A percentile compares a stretch with the other conserved stretches of the same genome.
Conservation (phyloP, 805 yeast genomes). For the Isabelozyma gotoi region DNA sequence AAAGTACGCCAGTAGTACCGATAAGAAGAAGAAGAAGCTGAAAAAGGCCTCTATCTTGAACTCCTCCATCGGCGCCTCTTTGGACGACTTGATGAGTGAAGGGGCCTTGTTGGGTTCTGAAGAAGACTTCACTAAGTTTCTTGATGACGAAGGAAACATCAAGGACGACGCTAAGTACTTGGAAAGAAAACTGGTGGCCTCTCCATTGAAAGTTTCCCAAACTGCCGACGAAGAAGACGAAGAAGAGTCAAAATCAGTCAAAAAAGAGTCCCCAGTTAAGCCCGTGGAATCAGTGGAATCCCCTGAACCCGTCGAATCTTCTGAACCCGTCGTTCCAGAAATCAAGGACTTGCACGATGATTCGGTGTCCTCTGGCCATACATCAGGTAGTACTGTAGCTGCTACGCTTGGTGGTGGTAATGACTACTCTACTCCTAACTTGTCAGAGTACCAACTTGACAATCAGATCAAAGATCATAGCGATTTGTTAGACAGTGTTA, state of each 20-base stretch:
- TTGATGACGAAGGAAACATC: slow-evolving; percentile 55
- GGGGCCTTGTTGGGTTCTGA: slow-evolving; percentile 50
- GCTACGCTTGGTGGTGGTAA: slow-evolving; percentile 13
- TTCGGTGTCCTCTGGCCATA: background rate
- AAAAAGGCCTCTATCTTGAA: slow-evolving; percentile 14
- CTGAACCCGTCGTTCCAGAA: background rate
- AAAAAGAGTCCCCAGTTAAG: background rate
- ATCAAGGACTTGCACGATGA: background rate
- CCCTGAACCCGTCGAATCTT: background rate
- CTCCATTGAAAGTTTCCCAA: background rate
- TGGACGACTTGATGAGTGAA: slow-evolving; percentile 50
- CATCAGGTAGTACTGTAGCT: background rate
- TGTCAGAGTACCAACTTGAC: slow-evolving; percentile 44
- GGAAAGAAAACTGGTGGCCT: slow-evolving; percentile 4
- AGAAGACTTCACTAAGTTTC: slow-evolving; percentile 50
- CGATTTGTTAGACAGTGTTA: slow-evolving; percentile 33
- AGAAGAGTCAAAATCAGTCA: background rate
- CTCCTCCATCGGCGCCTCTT: slow-evolving; percentile 48
- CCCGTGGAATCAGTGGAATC: slow-evolving; percentile 4
- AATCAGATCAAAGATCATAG: slow-evolving; percentile 37
- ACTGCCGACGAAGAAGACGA: background rate
- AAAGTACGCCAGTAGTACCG: slow-evolving; percentile 27
- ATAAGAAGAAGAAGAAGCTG: slow-evolving; percentile 9
- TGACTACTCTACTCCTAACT: slow-evolving; percentile 42
- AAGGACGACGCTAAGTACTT: slow-evolving; percentile 45